Percentiles rank a stretch among this genome's conserved stretches.
phyloP scores from a whole-genome alignment of 108 stramenopile genomes.

The Schizochytrium sp. region DNA sequence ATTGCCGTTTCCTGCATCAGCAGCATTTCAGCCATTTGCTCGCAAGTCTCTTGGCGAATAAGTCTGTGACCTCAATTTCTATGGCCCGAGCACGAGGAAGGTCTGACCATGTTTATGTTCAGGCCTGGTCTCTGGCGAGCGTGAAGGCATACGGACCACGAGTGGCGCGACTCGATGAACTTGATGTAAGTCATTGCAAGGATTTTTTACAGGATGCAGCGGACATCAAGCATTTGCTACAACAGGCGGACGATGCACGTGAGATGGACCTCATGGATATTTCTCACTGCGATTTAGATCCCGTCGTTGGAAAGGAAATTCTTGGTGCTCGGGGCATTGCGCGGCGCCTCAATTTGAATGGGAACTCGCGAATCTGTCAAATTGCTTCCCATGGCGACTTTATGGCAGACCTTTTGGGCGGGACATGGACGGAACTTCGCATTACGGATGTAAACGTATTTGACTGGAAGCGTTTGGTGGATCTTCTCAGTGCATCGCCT shows the following conservation, averaged over 20 bases:
- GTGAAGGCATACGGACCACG: not conserved
- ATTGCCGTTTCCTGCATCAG: not conserved
- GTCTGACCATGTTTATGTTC: not conserved
- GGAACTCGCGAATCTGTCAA: not conserved
- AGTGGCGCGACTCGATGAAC: not conserved
- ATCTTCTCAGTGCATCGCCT: not conserved
- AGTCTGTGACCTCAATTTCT: not conserved
- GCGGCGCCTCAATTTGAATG: not conserved
- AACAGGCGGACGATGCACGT: too few species aligned
- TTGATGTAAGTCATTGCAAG: not conserved
- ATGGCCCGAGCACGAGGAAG: not conserved
- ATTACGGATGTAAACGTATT: not conserved
- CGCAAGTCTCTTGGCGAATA: not conserved
- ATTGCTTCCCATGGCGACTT: not conserved
- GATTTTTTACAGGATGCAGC: not conserved
- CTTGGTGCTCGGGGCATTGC: not conserved
- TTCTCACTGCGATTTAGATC: not conserved
- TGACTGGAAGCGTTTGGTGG: not conserved
- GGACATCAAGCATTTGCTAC: not conserved
- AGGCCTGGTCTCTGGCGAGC: not conserved
- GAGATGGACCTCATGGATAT: not conserved
- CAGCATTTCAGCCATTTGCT: not conserved
- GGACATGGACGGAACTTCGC: not conserved
- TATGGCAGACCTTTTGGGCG: not conserved
- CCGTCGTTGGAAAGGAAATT: not conserved